Evolutionary conservation across 306 rosid species (phyloP).

Genomic region (Spatholobus suberectus): DNA sequence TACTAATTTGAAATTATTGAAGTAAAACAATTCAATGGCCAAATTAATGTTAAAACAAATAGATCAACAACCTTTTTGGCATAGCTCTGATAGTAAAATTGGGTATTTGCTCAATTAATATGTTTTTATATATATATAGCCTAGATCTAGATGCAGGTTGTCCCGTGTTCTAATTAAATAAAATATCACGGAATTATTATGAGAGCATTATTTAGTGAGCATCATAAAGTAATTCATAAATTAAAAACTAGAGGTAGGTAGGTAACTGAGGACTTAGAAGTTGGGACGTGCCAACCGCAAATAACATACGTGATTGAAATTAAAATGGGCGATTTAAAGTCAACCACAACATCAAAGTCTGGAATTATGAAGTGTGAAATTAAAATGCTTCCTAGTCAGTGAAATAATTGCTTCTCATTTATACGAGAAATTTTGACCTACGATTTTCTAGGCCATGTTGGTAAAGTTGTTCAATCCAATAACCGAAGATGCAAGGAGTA

Average conservation of each 20-base stretch:
- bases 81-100: neutral
- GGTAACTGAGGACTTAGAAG: neutral
- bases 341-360: neutral
- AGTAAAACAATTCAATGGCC: neutral
- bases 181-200: neutral
- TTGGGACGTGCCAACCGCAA: slow-evolving; percentile 33
- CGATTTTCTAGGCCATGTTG: neutral
- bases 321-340: neutral
- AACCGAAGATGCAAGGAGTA: neutral
- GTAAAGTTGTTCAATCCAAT: slow-evolving; percentile 12
- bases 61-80: neutral
- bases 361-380: neutral
- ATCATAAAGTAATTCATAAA: neutral
- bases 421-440: neutral
- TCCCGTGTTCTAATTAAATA: neutral
- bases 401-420: neutral
- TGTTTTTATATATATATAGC: neutral
- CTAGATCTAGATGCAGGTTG: slow-evolving; percentile 20
- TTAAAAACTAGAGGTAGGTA: neutral
- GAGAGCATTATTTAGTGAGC: neutral
- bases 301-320: neutral
- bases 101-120: neutral
- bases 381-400: neutral
- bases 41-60: neutral
- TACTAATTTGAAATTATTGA: neutral